Evolutionary conservation across 164 flowering plant species (phyloP).

Genomic region (Kalanchoe fedtschenkoi): DNA sequence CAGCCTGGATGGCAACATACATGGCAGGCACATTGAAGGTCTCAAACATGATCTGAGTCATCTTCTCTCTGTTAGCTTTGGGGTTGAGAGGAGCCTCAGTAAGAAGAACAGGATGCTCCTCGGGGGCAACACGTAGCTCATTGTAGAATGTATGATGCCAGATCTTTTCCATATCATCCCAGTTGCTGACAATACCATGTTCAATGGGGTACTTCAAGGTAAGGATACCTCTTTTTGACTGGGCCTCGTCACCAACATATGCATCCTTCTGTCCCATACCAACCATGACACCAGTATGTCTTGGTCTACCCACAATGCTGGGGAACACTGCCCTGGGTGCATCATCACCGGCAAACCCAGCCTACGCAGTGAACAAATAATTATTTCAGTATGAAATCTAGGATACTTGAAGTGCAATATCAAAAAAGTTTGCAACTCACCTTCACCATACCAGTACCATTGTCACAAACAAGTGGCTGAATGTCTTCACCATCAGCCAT

Average conservation of each 20-base stretch:
- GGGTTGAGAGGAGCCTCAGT: conserved; percentile 19
- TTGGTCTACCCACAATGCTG: conserved; percentile 18
- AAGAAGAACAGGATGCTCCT: conserved; percentile 17
- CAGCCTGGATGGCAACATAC: conserved; percentile 16
- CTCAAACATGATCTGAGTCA: conserved; percentile 19
- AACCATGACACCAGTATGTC: conserved; percentile 21
- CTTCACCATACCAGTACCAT: conserved; percentile 16
- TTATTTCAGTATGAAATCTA: too few relatives aligned
- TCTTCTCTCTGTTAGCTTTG: conserved; percentile 16
- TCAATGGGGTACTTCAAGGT: conserved; percentile 18
- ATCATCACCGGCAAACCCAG: conserved; percentile 24
- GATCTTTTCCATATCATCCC: conserved; percentile 21
- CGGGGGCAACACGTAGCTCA: conserved; percentile 17
- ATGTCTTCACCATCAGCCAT: conserved; percentile 14
- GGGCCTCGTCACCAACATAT: conserved; percentile 17
- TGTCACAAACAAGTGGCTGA: conserved; percentile 13
- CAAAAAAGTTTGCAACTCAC: not conserved
- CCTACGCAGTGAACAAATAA: conserved; percentile 4
- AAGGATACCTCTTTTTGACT: conserved; percentile 15
- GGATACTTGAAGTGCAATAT: too few relatives aligned
- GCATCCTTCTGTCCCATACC: conserved; percentile 22
- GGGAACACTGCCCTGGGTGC: conserved; percentile 22
- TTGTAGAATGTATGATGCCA: conserved; percentile 21
- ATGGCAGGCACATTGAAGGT: conserved; percentile 17
- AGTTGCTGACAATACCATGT: conserved; percentile 18